phyloP scores from a whole-genome alignment of 192 early-diverging fungal genomes.

The Oehlia diaphana region DNA sequence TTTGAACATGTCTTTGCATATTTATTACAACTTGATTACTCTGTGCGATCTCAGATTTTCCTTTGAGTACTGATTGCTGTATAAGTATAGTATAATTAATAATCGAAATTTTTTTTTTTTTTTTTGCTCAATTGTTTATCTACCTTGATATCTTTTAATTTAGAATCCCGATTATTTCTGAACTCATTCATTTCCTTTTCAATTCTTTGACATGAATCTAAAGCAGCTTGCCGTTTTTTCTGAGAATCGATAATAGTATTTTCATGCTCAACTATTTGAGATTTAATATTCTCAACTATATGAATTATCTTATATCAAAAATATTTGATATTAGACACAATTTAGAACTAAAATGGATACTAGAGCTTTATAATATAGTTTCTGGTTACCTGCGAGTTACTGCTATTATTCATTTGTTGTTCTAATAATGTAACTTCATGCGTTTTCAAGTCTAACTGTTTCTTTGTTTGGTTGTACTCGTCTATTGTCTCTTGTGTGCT shows the following conservation, averaged over 20 bases:
- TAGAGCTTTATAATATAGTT: neutral
- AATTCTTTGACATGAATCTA: constrained; percentile 58
- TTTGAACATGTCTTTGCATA: constrained; percentile 67
- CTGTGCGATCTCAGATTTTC: constrained; percentile 67
- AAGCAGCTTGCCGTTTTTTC: constrained; percentile 48
- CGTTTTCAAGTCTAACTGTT: constrained; percentile 68
- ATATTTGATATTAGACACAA: constrained; percentile 12
- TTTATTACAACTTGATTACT: constrained; percentile 50
- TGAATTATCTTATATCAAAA: constrained; percentile 47
- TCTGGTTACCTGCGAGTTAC: constrained; percentile 62
- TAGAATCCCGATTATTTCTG: constrained; percentile 81
- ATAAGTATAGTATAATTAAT: neutral
- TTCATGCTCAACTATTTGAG: constrained; percentile 53
- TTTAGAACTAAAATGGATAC: neutral
- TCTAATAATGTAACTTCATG: constrained; percentile 80
- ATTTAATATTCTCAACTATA: constrained; percentile 57
- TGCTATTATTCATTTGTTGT: constrained; percentile 75
- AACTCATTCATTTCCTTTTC: constrained; percentile 91
- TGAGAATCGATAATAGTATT: constrained; percentile 42
- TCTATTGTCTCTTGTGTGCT: constrained; percentile 54
- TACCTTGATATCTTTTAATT: constrained; percentile 80
- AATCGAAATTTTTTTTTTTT: constrained; percentile 12
- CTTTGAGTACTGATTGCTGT: constrained; percentile 62
- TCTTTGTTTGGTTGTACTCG: constrained; percentile 59
- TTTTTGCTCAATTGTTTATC: neutral